Base-by-base conservation (phyloP, 306 rosid genomes). In the Prunus campanulata region DNA sequence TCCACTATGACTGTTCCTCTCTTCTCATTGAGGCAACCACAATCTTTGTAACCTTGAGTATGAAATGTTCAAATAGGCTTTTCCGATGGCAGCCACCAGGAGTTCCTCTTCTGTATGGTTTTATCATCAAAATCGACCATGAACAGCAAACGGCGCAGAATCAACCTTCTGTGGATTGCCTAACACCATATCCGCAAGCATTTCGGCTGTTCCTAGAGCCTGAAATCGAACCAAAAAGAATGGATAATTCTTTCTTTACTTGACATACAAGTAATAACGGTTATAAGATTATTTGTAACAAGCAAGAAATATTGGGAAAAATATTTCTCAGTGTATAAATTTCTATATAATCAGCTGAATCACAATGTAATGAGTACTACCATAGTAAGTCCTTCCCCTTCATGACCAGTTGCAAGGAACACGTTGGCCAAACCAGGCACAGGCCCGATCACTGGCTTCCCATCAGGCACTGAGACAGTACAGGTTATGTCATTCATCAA, bases 351-450 rank as follows among this genome's bases (percentile, higher is more conserved):
- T 39, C 44, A 7, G 44, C 9, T 39, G 44, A 39, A 39, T 39
- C 4, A 59, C 64, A 59, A 59, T 70, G 73, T n/a, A 20, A 3
- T 39, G 13, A 77, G 65, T 59, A 78, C 84, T 82, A 94, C 98
- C 98, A 89, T 49, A 11, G 96, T 70, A 83, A 94, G 97, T 65
- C 98, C 97, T 42, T 71, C 74, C 50, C 97, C 98, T 91, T 94
- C 97, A 84, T 94, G 98, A 60, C 98, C 98, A 10, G 98, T 90
- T 39, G 98, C 98, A 82, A 94, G 86, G 85, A 84, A 90, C 80
- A 94, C 77, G 77, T 89, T 94, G 57, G 91, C 69, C 83, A 90
- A 72, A 70, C 96, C 91, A 79, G 96, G 94, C 74, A 91, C 90
- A 51, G 84, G 89, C 51, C 98, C 97, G 19, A 94, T 88, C 66